Percentiles rank a stretch among this genome's conserved stretches.
Evolutionary conservation across 2,329 filamentous ascomycete species (phyloP).

Genomic region (Arthrobotrys megalospora): DNA sequence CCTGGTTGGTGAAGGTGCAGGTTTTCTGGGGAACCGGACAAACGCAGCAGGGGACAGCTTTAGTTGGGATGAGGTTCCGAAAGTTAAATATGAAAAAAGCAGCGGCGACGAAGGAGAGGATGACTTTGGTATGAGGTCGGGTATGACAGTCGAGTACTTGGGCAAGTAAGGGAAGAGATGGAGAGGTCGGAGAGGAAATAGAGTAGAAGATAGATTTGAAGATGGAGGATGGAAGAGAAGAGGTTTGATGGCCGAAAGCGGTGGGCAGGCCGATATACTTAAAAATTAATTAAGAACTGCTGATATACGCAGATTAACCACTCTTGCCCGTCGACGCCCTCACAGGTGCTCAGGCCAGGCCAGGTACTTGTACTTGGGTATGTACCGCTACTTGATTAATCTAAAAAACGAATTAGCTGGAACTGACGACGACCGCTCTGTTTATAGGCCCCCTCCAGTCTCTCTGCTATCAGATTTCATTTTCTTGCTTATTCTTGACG

Average conservation of each 20-base stretch:
- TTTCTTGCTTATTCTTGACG: constrained; percentile 42
- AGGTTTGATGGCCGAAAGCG: constrained; percentile 43
- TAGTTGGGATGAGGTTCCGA: constrained; percentile 3
- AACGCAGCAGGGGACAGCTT: constrained; percentile 28
- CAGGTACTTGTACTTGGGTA: too few species aligned
- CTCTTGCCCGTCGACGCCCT: constrained; percentile 7
- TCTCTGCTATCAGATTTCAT: not conserved
- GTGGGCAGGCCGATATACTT: constrained; percentile 33
- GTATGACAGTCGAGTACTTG: not conserved
- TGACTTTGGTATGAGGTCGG: constrained; percentile 11
- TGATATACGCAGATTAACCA: not conserved
- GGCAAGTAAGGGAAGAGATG: not conserved
- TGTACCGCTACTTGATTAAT: too few species aligned
- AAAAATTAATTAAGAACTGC: not conserved
- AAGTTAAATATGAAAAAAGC: constrained; percentile 12
- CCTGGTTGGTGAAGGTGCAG: constrained; percentile 15
- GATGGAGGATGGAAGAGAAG: not conserved
- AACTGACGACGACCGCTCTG: constrained; percentile 17
- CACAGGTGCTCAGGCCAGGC: constrained; percentile 2
- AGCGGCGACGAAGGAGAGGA: constrained; percentile 23
- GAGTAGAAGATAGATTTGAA: constrained; percentile 4
- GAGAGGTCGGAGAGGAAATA: constrained; percentile 4
- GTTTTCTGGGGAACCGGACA: constrained; percentile 55
- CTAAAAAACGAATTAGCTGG: too few species aligned
- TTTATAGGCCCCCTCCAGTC: not conserved